These are phyloP conservation scores for Pezizomycotina sp. DNA, from an alignment of 2,329 filamentous ascomycete genomes.

Conservation along the genomic window DNA sequence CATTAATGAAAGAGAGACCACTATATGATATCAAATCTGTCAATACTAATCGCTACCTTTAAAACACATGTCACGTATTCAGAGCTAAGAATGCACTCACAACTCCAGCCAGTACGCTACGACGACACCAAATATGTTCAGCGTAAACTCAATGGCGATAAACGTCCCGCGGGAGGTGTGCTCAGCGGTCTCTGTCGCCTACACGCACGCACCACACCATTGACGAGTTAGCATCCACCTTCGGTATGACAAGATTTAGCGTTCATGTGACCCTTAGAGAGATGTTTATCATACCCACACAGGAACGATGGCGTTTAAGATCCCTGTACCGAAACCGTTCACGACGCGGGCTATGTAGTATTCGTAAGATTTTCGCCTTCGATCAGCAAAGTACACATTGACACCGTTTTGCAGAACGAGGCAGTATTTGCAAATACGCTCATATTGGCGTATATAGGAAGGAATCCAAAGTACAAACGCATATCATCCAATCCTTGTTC, in stretches of 20 bases:
- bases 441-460: constrained; percentile 26
- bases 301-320: constrained; percentile 53
- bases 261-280: no score
- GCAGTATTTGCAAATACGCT: not conserved
- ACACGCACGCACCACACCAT: no score
- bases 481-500: constrained; percentile 55
- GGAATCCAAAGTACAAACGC: constrained; percentile 33
- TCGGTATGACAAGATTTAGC: no score
- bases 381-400: not conserved
- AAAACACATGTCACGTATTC: not conserved
- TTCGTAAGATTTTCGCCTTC: no score
- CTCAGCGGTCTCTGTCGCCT: constrained; percentile 49
- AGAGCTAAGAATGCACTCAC: not conserved
- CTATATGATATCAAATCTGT: no score
- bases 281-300: constrained; percentile 39
- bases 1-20: constrained; percentile 44
- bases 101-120: constrained; percentile 44
- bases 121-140: constrained; percentile 56
- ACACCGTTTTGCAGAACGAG: no score
- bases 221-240: no score
- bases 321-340: constrained; percentile 51
- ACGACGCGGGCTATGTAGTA: no score
- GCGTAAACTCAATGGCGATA: constrained; percentile 54
- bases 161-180: constrained; percentile 52
- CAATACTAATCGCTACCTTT: no score